Evolutionary conservation across 2,329 filamentous ascomycete species (phyloP).

Genomic region (Epichloe scottii): DNA sequence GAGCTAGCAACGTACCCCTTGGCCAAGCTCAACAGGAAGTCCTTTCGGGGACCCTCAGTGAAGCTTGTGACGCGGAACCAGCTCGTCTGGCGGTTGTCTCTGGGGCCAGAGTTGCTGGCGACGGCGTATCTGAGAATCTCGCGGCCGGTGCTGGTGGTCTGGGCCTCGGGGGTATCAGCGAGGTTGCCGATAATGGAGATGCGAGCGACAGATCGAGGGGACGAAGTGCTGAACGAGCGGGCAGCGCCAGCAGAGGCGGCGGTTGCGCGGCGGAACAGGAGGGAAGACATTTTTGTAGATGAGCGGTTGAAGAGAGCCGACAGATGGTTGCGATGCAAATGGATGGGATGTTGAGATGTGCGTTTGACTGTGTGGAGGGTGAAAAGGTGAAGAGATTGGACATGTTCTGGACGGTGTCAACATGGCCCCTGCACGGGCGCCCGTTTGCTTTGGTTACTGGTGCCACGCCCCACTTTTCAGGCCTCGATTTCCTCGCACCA

Average conservation of each 20-base stretch:
- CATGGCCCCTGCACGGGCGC: too few species aligned
- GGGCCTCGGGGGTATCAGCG: constrained; percentile 64
- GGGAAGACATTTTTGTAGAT: constrained; percentile 27
- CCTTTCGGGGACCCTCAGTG: constrained; percentile 53
- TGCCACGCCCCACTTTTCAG: too few species aligned
- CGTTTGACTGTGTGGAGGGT: not conserved
- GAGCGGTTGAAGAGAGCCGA: too few species aligned
- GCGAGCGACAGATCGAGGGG: constrained; percentile 54
- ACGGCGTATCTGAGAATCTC: constrained; percentile 70
- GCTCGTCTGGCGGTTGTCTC: constrained; percentile 63
- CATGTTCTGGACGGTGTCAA: too few species aligned
- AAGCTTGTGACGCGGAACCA: constrained; percentile 80
- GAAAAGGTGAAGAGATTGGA: not conserved
- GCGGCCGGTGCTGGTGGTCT: constrained; percentile 54
- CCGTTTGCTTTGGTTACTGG: too few species aligned
- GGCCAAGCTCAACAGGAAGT: constrained; percentile 58
- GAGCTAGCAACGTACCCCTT: constrained; percentile 60
- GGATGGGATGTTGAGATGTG: not conserved
- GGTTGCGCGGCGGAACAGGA: constrained; percentile 41
- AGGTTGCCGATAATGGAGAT: constrained; percentile 83
- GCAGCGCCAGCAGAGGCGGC: constrained; percentile 32
- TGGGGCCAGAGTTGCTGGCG: constrained; percentile 52
- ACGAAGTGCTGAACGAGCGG: constrained; percentile 67
- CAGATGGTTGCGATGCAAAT: not conserved
- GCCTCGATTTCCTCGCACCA: too few species aligned